Percentiles rank a stretch among this genome's conserved stretches.
Conservation (phyloP, 345 rosid species). For the Aurinia saxatilis region DNA sequence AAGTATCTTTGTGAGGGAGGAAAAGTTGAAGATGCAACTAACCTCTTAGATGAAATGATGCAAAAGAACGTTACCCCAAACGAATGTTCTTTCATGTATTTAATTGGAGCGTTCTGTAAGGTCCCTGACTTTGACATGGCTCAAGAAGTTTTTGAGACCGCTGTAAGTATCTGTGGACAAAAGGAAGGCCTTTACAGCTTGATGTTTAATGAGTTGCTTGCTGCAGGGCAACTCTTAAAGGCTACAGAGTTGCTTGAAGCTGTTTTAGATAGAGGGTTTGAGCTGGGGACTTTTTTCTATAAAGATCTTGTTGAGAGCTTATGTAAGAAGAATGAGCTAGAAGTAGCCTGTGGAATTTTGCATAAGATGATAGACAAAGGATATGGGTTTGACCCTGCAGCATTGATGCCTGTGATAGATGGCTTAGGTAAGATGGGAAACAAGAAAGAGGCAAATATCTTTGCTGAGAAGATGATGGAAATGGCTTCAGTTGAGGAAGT, state of each 20-base stretch:
- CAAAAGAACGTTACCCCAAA: slow-evolving; percentile 67
- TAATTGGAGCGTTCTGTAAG: slow-evolving; percentile 73
- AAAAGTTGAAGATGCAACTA: slow-evolving; percentile 68
- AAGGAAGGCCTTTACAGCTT: slow-evolving; percentile 72
- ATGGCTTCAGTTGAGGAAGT: slow-evolving; percentile 52
- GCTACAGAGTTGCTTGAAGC: slow-evolving; percentile 66
- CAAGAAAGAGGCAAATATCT: slow-evolving; percentile 63
- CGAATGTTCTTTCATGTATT: slow-evolving; percentile 56
- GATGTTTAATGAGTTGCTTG: slow-evolving; percentile 72
- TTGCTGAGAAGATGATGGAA: slow-evolving; percentile 85
- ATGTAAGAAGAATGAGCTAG: slow-evolving; percentile 57
- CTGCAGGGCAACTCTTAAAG: slow-evolving; percentile 49
- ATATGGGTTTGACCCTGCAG: slow-evolving; percentile 71
- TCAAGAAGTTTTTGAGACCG: slow-evolving; percentile 71
- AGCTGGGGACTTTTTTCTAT: slow-evolving; percentile 57
- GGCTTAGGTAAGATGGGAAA: slow-evolving; percentile 57
- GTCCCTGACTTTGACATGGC: slow-evolving; percentile 54
- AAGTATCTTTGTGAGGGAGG: slow-evolving; percentile 73
- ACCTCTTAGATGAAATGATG: slow-evolving; percentile 79
- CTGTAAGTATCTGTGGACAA: slow-evolving; percentile 72
- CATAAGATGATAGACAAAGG: slow-evolving; percentile 59
- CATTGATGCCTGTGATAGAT: slow-evolving; percentile 89
- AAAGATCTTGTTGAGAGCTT: slow-evolving; percentile 63
- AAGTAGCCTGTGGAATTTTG: slow-evolving; percentile 57
- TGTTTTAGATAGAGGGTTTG: slow-evolving; percentile 58